Base-by-base conservation (phyloP, 2,329 filamentous ascomycete species). In the Pseudogymnoascus sp. region DNA sequence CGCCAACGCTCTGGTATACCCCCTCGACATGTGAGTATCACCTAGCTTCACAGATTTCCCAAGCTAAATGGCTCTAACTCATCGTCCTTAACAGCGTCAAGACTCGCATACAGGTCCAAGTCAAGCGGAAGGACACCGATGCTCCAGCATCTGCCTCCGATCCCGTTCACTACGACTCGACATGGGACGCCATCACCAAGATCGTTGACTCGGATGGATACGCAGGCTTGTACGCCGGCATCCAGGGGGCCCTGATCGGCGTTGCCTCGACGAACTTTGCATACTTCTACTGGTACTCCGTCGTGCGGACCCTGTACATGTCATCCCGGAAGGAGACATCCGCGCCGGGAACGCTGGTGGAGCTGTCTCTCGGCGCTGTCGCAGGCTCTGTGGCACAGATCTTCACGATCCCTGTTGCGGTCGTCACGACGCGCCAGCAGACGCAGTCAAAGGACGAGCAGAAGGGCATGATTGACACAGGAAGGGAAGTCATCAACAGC, bases 241-340 rank as follows among this genome's bases (percentile, higher is more conserved):
- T 99, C 72, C 81, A 84, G 62, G 92, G 92, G 57, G 85, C 92
- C 3, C 78, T 99, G 15, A 76, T 97, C 58, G 94, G 94, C 59
- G 94, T 99, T 34, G 92, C 91, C 1, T 96, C 92, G 23, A 97
- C 92, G 58, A 99, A 99, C 74, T 99, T 99, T 72, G 94, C 94
- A 68, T 99, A 99, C 76, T 99, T 99, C 73, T 99, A 99, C 77
- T 97, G 92, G 92, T 97, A 97, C 73, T 92, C 90, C 4, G 76
- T 94, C 26, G 90, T 96, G 30, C 85, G 94, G 64, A 84, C 84
- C 13, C 74, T 96, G 18, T 97, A 97, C 72, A 74, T 89, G 65
- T 79, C 78, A 33, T 79, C 78, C 21, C 76, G 75, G 66, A 82
- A 81, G 65, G 76, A 82, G 38, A 72, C 79, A 63, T 82, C 81